Conservation (phyloP, 2,329 filamentous ascomycete genomes). For the Orbilia oligospora region DNA sequence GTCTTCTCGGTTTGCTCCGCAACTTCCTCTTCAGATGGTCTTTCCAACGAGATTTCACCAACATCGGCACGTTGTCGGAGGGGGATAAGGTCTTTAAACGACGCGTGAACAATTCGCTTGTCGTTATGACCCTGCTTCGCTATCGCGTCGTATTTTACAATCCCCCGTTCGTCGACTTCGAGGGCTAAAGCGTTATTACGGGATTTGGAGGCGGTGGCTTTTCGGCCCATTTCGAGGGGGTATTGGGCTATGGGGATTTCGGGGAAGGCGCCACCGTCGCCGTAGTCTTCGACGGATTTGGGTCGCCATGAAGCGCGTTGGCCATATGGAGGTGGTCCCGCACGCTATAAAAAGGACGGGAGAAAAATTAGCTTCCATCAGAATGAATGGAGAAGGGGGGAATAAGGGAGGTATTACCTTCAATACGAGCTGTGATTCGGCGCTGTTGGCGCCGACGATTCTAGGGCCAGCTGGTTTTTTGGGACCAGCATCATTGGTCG, state of each 20-base stretch:
- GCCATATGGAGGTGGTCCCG: constrained; percentile 88
- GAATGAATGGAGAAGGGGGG: not conserved
- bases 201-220: constrained; percentile 78
- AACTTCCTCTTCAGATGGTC: constrained; percentile 88
- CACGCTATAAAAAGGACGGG: constrained; percentile 71
- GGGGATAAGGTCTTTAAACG: constrained; percentile 96
- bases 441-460: constrained; percentile 82
- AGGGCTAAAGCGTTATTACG: constrained; percentile 78
- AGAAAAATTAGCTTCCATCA: constrained; percentile 62
- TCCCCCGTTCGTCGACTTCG: constrained; percentile 90
- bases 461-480: constrained; percentile 83
- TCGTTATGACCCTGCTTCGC: constrained; percentile 89
- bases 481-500: constrained; percentile 43
- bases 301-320: constrained; percentile 92
- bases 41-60: constrained; percentile 87
- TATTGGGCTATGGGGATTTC: constrained; percentile 96
- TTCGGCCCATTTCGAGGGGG: constrained; percentile 93
- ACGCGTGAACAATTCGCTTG: constrained; percentile 88
- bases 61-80: constrained; percentile 92
- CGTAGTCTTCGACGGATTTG: constrained; percentile 88
- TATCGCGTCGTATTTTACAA: constrained; percentile 96
- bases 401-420: constrained; percentile 70
- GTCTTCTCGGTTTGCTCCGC: constrained; percentile 88
- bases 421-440: constrained; percentile 89
- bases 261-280: constrained; percentile 95